Evolutionary conservation across 805 yeast species (phyloP), one percentile per base, ranked within the genome.

Genomic region (Cyberlindnera veronae): DNA sequence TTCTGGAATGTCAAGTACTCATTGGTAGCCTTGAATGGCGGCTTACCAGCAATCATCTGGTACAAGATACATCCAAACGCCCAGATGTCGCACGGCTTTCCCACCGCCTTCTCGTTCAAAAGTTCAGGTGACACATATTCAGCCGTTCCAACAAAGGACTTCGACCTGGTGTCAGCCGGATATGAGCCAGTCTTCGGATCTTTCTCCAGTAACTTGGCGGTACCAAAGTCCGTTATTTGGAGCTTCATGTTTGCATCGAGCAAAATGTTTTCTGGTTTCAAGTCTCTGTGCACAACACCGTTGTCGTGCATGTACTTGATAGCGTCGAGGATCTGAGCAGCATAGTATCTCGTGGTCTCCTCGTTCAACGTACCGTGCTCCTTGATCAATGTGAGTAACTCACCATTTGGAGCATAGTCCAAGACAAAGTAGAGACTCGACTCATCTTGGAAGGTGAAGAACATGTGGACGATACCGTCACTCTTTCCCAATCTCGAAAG

Each of bases 81-180:
- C 99, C 99, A 93, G n/a, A 93, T 82, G 63, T 93, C 99, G 36
- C 96, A 85, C 1, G 97, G 89, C 51, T 79, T 81, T 1, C 97
- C 97, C 0, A 88, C 86, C 41, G 77, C 81, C 53, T 83, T 84
- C 53, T 75, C 84, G 47, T 81, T 86, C 44, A 85, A 65, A 28
- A 85, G 64, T 53, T 85, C 95, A 0, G 95, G 95, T 0, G 90
- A 81, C 6, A 84, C 90, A 52, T 84, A 84, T 51, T 84, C 91
- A 1, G 91, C 91, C 1, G 91, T 84, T 4, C 95, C 95, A 21
- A 85, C 95, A 63, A 85, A 85, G 0, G 93, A 84, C 49, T 76
- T 81, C 0, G 93, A 89, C 51, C 79, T 71, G 2, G 79, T 77
- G 52, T 83, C 83, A 13, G 71, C 55, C 9, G 90, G 89, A 54